phyloP scores from a whole-genome alignment of 148 eudicot species.

The Rhododendron kiyosumense region DNA sequence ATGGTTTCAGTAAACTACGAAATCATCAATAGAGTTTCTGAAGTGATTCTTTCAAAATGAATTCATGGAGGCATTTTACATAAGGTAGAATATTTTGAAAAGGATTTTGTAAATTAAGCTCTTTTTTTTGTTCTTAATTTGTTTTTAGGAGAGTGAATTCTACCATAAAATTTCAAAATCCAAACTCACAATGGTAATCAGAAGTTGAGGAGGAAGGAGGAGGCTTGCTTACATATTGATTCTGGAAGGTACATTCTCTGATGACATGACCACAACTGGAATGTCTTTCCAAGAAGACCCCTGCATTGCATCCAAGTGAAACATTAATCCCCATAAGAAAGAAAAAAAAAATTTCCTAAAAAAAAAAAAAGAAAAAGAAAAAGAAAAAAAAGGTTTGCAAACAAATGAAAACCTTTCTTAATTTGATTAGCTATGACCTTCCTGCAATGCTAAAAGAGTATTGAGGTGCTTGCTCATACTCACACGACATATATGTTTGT shows the following conservation, averaged over 20 bases:
- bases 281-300: conserved; percentile 52
- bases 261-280: conserved; percentile 66
- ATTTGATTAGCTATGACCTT: too few relatives aligned
- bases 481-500: too few relatives aligned
- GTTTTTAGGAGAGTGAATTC: neutral
- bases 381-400: too few relatives aligned
- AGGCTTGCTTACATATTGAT: conserved; percentile 35
- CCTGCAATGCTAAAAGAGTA: too few relatives aligned
- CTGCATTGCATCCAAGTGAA: conserved; percentile 27
- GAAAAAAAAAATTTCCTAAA: too few relatives aligned
- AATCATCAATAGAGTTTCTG: neutral
- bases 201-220: neutral
- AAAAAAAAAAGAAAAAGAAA: too few relatives aligned
- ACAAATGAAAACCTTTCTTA: neutral
- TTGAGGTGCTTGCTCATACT: too few relatives aligned
- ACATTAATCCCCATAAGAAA: neutral
- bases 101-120: neutral
- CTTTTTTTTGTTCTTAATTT: too few relatives aligned
- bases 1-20: neutral
- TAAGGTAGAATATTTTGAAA: neutral
- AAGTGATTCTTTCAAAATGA: neutral
- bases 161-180: neutral
- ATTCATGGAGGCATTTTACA: neutral
- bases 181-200: neutral
- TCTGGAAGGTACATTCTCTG: conserved; percentile 62